A percentile compares a stretch with the other conserved stretches of the same genome.
phyloP scores from a whole-genome alignment of 192 early-diverging fungal species.

The Coemansia sp. region DNA sequence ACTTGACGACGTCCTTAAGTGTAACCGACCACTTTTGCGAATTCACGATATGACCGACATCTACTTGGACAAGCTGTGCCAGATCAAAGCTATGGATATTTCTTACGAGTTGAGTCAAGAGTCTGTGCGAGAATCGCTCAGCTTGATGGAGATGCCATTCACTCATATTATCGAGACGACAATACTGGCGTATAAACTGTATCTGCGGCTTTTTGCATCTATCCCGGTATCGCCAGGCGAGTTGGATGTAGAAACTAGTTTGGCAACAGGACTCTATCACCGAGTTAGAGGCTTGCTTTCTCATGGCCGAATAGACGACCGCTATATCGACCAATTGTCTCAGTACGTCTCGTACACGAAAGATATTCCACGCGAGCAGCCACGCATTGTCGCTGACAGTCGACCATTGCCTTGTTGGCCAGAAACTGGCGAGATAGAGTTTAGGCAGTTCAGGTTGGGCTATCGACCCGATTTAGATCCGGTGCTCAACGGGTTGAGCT shows the following conservation, averaged over 20 bases:
- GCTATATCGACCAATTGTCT: background rate
- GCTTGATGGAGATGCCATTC: background rate
- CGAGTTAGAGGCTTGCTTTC: background rate
- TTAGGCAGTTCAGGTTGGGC: conserved; percentile 23
- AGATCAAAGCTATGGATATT: background rate
- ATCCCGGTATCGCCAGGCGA: conserved; percentile 8
- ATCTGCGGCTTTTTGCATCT: background rate
- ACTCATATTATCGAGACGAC: background rate
- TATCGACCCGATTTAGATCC: conserved; percentile 10
- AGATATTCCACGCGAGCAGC: conserved; percentile 54
- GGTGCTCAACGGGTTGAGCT: conserved; percentile 44
- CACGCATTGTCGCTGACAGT: conserved; percentile 58
- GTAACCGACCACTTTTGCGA: conserved; percentile 9
- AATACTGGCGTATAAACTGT: conserved; percentile 8
- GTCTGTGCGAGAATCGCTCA: background rate
- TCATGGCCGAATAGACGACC: background rate
- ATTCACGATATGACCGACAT: conserved; percentile 6
- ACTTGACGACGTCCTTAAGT: background rate
- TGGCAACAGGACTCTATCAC: background rate
- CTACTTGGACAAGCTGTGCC: background rate
- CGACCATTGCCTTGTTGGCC: conserved; percentile 66
- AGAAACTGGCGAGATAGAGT: conserved; percentile 65
- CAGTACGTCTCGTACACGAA: background rate
- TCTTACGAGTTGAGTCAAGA: background rate
- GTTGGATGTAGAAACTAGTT: background rate